Conservation (phyloP, 352 stramenopile genomes). For the Globisporangium heterothallicum region DNA sequence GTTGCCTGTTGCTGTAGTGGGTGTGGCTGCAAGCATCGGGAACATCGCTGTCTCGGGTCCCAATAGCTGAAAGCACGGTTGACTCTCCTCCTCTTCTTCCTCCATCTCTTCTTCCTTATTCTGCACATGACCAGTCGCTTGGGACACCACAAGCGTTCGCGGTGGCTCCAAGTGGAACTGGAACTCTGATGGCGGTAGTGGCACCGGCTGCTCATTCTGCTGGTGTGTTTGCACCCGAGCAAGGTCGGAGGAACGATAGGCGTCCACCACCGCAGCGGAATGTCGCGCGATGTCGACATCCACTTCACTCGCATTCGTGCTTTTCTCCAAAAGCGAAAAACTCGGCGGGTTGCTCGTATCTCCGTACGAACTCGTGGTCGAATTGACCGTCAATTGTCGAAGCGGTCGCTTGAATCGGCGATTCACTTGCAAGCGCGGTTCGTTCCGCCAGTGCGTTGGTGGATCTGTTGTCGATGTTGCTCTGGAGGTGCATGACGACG, state of each 20-base stretch:
- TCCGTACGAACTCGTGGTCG: background rate
- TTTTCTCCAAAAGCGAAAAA: slow-evolving; percentile 8
- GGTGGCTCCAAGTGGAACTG: background rate
- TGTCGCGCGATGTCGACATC: slow-evolving; percentile 2
- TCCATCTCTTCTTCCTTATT: slow-evolving; percentile 6
- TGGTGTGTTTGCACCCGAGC: background rate
- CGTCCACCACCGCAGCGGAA: too few species aligned
- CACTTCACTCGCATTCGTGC: background rate
- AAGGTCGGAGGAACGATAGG: background rate
- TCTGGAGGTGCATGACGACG: too few species aligned
- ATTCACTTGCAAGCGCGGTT: slow-evolving; percentile 33
- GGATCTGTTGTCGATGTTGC: background rate
- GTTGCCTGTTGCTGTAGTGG: background rate
- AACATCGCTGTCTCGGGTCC: slow-evolving; percentile 23
- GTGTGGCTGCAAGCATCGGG: background rate
- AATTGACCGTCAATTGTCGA: background rate
- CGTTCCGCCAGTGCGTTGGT: slow-evolving; percentile 21
- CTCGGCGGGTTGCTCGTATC: slow-evolving; percentile 6
- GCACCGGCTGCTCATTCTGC: background rate
- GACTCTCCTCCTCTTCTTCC: slow-evolving; percentile 22
- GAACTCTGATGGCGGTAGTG: background rate
- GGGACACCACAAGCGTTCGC: background rate
- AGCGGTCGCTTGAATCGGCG: slow-evolving; percentile 9
- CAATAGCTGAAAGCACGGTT: slow-evolving; percentile 48
- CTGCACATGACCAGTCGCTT: background rate